Percentiles rank a stretch among this genome's conserved stretches.
phyloP scores from a whole-genome alignment of 2,329 filamentous ascomycete species.

The Tolypocladium guangdongense region DNA sequence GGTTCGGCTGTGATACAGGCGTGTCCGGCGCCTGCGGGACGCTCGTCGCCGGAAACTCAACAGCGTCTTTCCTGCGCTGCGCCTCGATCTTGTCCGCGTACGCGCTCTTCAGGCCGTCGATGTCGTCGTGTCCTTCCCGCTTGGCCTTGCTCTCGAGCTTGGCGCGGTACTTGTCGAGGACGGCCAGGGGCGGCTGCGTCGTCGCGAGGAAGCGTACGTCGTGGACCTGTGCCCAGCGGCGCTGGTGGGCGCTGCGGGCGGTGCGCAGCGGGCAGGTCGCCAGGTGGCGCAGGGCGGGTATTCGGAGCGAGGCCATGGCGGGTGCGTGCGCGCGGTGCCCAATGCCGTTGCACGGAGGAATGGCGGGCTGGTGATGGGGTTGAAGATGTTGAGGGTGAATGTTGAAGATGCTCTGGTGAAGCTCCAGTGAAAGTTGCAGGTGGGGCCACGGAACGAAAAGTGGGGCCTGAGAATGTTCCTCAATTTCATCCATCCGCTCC shows the following conservation, averaged over 20 bases:
- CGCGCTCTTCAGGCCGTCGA: constrained; percentile 67
- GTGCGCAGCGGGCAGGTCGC: constrained; percentile 19
- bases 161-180: constrained; percentile 76
- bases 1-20: constrained; percentile 24
- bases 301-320: constrained; percentile 37
- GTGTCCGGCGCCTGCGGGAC: constrained; percentile 25
- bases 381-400: not conserved
- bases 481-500: not conserved
- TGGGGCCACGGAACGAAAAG: not conserved
- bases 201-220: constrained; percentile 85
- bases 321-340: not conserved
- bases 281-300: constrained; percentile 37
- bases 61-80: constrained; percentile 56
- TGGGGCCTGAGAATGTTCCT: not conserved
- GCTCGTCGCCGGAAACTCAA: constrained; percentile 27
- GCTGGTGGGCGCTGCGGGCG: constrained; percentile 41
- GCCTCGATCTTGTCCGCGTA: constrained; percentile 76
- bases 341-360: not conserved
- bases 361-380: not conserved
- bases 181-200: constrained; percentile 52
- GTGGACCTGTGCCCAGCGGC: constrained; percentile 83
- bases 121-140: constrained; percentile 56
- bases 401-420: not conserved
- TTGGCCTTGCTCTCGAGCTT: constrained; percentile 78
- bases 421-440: not conserved